Base-by-base conservation (phyloP, 2,329 filamentous ascomycete genomes). In the Colletotrichum trifolii region DNA sequence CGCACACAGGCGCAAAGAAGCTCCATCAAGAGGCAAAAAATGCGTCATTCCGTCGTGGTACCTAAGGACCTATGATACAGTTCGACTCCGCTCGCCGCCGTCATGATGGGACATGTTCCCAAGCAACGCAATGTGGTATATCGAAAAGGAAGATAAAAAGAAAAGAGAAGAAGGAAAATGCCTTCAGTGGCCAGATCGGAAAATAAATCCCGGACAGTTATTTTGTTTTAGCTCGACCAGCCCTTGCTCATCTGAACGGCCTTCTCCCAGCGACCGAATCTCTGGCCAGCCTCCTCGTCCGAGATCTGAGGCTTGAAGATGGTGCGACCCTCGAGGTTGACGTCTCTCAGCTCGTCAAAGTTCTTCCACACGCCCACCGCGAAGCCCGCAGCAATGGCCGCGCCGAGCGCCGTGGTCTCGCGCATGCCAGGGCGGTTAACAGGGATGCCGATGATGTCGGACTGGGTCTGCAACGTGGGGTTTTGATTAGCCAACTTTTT, bases 351-450 rank as follows among this genome's bases (percentile, higher is more conserved):
- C 71, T 94, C 91, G 52, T 88, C 85, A 68, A 93, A 91, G 67
- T 87, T 85, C 72, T 90, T 87, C 91, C 91, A 95, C 10, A 94
- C 83, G 52, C 84, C 88, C 6, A 90, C 86, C 4, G 91, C 92
- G 69, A 94, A 87, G n/a, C 90, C 92, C 25, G 92, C 92, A 7
- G 92, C 92, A 67, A 95, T 94, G 47, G 92, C 92, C 36, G 92
- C 91, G 38, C 92, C 92, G 4, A 95, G 83, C 1, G 92, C 90
- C 4, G 92, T 96, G 3, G 92, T 94, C 78, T 96, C 92, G 68
- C 91, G 88, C 92, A 96, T 95, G 58, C 86, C 84, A 4, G 92
- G 92, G 43, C 92, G 87, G 75, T 91, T 87, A 67, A 95, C 89
- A 47, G 91, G 90, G 69, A 95, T 94, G 57, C 89, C 88, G 71